phyloP scores from a whole-genome alignment of 1,284 basidiomycete species.

The Puccinia hordei region DNA sequence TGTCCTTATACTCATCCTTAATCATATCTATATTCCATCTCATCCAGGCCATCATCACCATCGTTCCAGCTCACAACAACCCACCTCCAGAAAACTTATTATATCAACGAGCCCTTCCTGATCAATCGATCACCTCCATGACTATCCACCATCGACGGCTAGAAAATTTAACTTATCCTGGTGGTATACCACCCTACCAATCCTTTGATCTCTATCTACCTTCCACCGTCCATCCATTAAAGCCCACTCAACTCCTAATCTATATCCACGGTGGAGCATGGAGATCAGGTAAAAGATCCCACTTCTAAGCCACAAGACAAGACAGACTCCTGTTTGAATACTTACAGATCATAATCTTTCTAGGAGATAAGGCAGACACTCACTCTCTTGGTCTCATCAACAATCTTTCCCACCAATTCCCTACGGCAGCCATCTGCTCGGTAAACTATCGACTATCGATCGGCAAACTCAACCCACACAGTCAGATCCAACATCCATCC shows the following conservation, averaged over 20 bases:
- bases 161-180: background rate
- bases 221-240: background rate
- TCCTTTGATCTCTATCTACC: slow-evolving; percentile 32
- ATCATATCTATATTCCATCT: too few relatives aligned
- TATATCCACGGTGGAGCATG: slow-evolving; percentile 51
- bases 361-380: slow-evolving; percentile 45
- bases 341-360: background rate
- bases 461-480: background rate
- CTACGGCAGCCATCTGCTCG: slow-evolving; percentile 25
- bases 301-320: background rate
- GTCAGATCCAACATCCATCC: slow-evolving; percentile 24
- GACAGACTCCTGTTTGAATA: background rate
- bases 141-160: slow-evolving; percentile 9
- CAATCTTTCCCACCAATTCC: slow-evolving; percentile 18
- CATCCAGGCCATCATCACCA: too few relatives aligned
- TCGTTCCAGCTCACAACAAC: too few relatives aligned
- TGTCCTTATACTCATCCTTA: too few relatives aligned
- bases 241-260: slow-evolving; percentile 10
- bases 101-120: too few relatives aligned
- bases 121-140: background rate
- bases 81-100: too few relatives aligned
- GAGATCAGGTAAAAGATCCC: slow-evolving; percentile 44
- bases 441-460: slow-evolving; percentile 49
- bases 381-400: slow-evolving; percentile 24
- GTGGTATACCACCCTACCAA: background rate